Evolutionary conservation across 768 basidiomycete genomes (phyloP).

Genomic region (Xerocomellus chrysenteron): DNA sequence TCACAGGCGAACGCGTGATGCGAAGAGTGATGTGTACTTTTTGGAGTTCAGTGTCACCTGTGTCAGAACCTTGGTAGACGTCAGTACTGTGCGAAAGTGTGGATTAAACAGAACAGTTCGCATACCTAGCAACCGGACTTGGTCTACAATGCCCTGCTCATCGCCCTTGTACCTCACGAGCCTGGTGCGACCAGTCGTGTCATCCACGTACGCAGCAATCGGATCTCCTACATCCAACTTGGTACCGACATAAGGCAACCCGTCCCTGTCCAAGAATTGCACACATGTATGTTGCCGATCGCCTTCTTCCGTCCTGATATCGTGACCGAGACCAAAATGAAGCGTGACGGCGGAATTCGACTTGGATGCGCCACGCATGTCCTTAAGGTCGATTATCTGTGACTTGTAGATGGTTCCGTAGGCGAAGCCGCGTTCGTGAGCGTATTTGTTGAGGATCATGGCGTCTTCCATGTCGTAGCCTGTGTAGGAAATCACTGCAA

Average conservation of each 20-base stretch:
- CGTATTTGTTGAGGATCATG: constrained; percentile 99
- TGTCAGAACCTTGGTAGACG: constrained; percentile 66
- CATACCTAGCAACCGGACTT: constrained; percentile 86
- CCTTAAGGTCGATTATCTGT: constrained; percentile 86
- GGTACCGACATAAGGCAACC: constrained; percentile 77
- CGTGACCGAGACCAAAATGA: constrained; percentile 88
- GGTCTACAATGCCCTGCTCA: constrained; percentile 84
- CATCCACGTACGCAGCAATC: constrained; percentile 85
- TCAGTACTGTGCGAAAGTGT: not conserved
- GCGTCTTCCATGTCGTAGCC: constrained; percentile 99
- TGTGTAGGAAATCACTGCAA: constrained; percentile 99
- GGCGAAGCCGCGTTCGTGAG: constrained; percentile 95
- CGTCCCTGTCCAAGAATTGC: constrained; percentile 74
- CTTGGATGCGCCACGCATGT: constrained; percentile 66
- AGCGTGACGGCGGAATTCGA: constrained; percentile 57
- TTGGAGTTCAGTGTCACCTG: constrained; percentile 84
- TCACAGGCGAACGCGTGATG: constrained; percentile 92
- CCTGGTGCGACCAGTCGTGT: constrained; percentile 76
- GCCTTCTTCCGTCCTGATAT: constrained; percentile 59
- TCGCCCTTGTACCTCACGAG: constrained; percentile 97
- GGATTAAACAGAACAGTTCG: not conserved
- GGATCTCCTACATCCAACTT: constrained; percentile 71
- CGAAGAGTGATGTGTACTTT: constrained; percentile 93
- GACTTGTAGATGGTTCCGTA: constrained; percentile 98
- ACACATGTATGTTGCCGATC: constrained; percentile 42